Conservation (phyloP, 495 filamentous ascomycete genomes). For the Trypethelium eluteriae region DNA sequence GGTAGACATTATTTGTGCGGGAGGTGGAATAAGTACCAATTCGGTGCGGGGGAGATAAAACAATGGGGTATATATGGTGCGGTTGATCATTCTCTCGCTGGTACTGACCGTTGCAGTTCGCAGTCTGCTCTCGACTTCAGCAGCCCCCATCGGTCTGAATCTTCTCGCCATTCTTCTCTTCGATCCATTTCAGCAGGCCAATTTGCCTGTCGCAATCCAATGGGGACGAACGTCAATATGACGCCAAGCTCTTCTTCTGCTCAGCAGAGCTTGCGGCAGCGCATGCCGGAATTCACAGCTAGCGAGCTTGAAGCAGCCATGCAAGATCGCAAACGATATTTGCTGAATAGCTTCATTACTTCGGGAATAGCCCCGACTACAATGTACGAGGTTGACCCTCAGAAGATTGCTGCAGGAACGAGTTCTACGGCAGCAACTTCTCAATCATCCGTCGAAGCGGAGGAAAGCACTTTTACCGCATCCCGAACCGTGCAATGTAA, state of each 20-base stretch:
- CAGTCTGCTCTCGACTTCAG: not conserved
- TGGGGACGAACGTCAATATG: not conserved
- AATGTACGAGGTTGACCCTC: not conserved
- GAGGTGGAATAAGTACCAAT: not conserved
- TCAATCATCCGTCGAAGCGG: not conserved
- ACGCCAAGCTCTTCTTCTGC: not conserved
- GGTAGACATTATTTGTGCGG: not conserved
- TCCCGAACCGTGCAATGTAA: not conserved
- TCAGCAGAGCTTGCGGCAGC: not conserved
- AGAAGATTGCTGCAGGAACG: not conserved
- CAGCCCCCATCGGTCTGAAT: not conserved
- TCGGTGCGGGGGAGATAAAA: slow-evolving; percentile 4
- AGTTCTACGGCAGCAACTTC: not conserved
- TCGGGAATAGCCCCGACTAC: not conserved
- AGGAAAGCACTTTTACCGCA: not conserved
- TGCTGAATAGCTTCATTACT: not conserved
- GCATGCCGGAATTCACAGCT: not conserved
- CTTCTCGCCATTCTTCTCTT: not conserved
- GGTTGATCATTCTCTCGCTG: not conserved
- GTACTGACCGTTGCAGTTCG: not conserved
- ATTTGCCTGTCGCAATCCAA: not conserved
- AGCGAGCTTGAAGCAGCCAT: not conserved
- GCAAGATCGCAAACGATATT: slow-evolving; percentile 9
- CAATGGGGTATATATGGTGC: slow-evolving; percentile 8
- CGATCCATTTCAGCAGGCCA: not conserved